Evolutionary conservation across 805 yeast species (phyloP).

Genomic region (Spencermartinsiella europaea): DNA sequence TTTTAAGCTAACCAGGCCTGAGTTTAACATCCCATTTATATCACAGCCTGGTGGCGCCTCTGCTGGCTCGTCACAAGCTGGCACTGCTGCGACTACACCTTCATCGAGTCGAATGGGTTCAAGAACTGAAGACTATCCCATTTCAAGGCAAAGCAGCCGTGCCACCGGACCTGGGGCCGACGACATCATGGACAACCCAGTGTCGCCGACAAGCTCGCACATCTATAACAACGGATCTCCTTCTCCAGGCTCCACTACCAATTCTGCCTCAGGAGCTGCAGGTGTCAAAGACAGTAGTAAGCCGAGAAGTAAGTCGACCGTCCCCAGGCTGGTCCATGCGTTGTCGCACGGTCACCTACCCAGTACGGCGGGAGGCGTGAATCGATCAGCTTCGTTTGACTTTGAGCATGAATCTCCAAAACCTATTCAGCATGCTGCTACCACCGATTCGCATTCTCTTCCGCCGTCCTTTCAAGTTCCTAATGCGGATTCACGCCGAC

Average conservation of each 20-base stretch:
- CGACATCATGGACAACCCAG: neutral
- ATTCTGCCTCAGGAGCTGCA: too few relatives aligned
- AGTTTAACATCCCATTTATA: slow-evolving; percentile 8
- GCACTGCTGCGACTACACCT: neutral
- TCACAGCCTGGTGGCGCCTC: too few relatives aligned
- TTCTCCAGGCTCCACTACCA: too few relatives aligned
- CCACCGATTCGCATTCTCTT: neutral
- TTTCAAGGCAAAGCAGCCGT: neutral
- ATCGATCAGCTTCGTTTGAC: neutral
- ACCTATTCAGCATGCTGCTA: neutral
- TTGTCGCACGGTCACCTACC: slow-evolving; percentile 20
- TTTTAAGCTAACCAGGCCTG: slow-evolving; percentile 3
- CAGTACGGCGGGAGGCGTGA: neutral
- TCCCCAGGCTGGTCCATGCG: slow-evolving; percentile 18
- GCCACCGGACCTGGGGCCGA: neutral
- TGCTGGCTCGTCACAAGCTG: neutral
- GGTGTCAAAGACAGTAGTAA: neutral
- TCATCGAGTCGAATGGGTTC: neutral
- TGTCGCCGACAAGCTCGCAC: neutral
- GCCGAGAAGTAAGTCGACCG: slow-evolving; percentile 5
- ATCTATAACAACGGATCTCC: neutral
- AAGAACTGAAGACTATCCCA: neutral
- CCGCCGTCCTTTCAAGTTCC: neutral
- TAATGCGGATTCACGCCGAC: slow-evolving; percentile 8
- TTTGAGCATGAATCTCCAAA: neutral